Base-by-base conservation (phyloP, 2,329 filamentous ascomycete genomes). In the Emergomyces orientalis region DNA sequence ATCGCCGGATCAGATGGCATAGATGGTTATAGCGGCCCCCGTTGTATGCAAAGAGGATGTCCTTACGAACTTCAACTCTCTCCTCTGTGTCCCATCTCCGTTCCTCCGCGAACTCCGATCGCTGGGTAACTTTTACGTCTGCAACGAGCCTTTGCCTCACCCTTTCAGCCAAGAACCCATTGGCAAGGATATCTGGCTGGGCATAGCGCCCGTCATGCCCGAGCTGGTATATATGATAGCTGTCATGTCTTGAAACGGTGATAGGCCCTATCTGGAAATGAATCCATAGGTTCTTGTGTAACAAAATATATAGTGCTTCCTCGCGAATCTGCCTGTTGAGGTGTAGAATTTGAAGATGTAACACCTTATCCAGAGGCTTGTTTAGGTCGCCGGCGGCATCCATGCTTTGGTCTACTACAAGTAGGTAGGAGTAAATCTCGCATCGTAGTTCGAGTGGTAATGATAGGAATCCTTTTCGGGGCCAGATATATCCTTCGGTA, bases 381-480 rank as follows among this genome's bases (percentile, higher is more conserved):
- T 58, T 58, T 39, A 58, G 47, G 30, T 51, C 37, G 13, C 9
- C 55, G 34, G 32, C 2, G n/a, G 55, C 55, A 43, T 41, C 25
- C 55, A 58, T 58, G 37, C 37, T 43, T 25, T 13, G 55, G 22
- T 43, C 37, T 8, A 58, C 19, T 11, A 58, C 37, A 37, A 58
- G 37, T 39, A 58, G 22, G 55, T 43, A 39, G 3, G 37, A 58
- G 25, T 61, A 61, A 34, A 61, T 61, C 19, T 41, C 34, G 17
- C 13, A 54, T 51, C 59, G 59, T 19, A 61, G 34, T 61, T 61
- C 59, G 34, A 39, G n/a, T 9, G 59, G 59, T 34, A 45, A 30
- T 19, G 59, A 61, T 37, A 54, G 45, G n/a, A 61, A 52, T 25
- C 45, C 27, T n/a, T 19, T 51, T 25, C 27, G 45, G 25, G 47